These are phyloP conservation scores for Spizellomyces punctatus DNA, from an alignment of 192 early-diverging fungal genomes.

Conservation along the genomic window DNA sequence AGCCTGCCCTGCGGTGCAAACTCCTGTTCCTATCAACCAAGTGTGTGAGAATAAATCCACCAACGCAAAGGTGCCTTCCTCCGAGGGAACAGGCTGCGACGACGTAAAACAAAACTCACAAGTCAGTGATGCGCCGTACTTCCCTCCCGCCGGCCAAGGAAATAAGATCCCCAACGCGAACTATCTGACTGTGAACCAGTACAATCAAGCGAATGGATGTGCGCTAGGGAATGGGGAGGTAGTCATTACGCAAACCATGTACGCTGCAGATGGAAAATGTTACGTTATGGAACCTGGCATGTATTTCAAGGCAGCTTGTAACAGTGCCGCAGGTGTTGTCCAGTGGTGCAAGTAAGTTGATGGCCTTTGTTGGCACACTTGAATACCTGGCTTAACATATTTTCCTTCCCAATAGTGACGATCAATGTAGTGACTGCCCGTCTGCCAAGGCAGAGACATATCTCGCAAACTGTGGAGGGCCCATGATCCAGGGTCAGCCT, in stretches of 20 bases:
- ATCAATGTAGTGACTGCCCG: conserved; percentile 19
- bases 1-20: conserved; percentile 6
- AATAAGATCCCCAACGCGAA: conserved; percentile 17
- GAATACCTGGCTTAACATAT: background rate
- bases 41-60: conserved; percentile 25
- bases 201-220: conserved; percentile 7
- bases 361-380: background rate
- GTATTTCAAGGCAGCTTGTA: conserved; percentile 36
- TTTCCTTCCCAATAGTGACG: conserved; percentile 11
- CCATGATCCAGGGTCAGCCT: conserved; percentile 27
- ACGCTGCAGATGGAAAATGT: conserved; percentile 29
- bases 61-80: conserved; percentile 12
- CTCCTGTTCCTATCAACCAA: conserved; percentile 10
- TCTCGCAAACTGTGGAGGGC: conserved; percentile 10
- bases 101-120: conserved; percentile 3
- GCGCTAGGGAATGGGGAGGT: conserved; percentile 11
- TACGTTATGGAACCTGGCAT: conserved; percentile 34
- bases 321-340: conserved; percentile 11
- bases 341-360: conserved; percentile 28
- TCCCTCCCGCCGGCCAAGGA: conserved; percentile 13
- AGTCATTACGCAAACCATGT: conserved; percentile 23
- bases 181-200: conserved; percentile 26
- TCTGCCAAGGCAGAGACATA: conserved; percentile 5
- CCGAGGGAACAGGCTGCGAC: conserved; percentile 29
- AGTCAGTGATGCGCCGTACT: conserved; percentile 19